phyloP scores from a whole-genome alignment of 345 rosid genomes.

The Dovyalis caffra region DNA sequence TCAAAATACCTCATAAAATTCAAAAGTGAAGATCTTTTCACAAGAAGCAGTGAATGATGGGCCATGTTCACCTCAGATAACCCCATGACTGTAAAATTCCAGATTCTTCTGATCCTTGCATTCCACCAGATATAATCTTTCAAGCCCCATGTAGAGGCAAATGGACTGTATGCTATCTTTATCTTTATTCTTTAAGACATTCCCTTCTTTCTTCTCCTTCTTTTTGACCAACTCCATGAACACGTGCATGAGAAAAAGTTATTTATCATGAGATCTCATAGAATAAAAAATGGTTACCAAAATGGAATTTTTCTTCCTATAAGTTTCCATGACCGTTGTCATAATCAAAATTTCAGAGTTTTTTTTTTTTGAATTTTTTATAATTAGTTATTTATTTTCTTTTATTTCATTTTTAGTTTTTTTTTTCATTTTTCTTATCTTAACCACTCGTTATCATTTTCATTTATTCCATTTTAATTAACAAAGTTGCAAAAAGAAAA shows the following conservation, averaged over 20 bases:
- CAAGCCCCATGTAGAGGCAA: slow-evolving; percentile 14
- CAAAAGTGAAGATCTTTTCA: not conserved
- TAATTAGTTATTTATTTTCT: too few relatives aligned
- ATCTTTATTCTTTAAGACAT: slow-evolving; percentile 17
- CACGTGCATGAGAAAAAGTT: not conserved
- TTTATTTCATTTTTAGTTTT: too few relatives aligned
- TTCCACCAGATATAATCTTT: slow-evolving; percentile 5
- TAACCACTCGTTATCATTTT: too few relatives aligned
- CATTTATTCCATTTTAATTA: too few relatives aligned
- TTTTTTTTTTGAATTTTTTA: too few relatives aligned
- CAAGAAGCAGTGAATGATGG: not conserved
- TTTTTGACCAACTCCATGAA: slow-evolving; percentile 13
- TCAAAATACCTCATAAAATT: not conserved
- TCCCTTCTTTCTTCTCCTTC: slow-evolving; percentile 12
- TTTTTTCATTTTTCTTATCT: too few relatives aligned
- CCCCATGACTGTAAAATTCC: not conserved
- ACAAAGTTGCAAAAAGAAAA: too few relatives aligned
- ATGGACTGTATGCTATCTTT: slow-evolving; percentile 14
- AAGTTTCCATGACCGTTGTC: not conserved
- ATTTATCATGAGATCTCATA: not conserved
- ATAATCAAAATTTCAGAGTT: too few relatives aligned
- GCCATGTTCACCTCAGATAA: not conserved
- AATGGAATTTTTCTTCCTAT: not conserved
- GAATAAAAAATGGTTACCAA: not conserved
- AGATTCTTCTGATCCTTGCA: slow-evolving; percentile 17